Base-by-base conservation (phyloP, 2,329 filamentous ascomycete species). In the Apiospora aurea region DNA sequence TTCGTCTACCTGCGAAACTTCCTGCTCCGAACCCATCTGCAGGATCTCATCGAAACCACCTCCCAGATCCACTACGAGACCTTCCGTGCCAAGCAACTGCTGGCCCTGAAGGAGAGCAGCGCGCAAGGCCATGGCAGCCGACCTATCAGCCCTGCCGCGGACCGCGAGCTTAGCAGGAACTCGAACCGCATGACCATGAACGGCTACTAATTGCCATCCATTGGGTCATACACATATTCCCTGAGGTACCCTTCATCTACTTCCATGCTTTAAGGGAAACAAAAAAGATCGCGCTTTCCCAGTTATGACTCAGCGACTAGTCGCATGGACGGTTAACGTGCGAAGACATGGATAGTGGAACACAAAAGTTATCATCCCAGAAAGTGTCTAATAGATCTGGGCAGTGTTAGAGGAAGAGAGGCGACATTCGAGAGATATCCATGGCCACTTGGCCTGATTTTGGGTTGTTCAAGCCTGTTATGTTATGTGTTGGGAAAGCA, bases 41-140 rank as follows among this genome's bases (percentile, higher is more conserved):
- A 99, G 88, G 96, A 99, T 81, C 91, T 99, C 77, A 98, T 99
- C 84, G 96, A 99, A 87, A 99, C 96, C 44, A 99, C 96, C 67
- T 98, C 95, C 78, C 96, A 99, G 88, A 99, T 98, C 85, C 96
- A 99, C 89, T 99, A 99, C 89, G 96, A 99, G 89, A 97, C 95
- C 73, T 99, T 99, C 95, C 95, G 96, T 85, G 95, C 96, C 80
- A 99, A 99, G 92, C 96, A 99, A 86, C 88, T 99, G 80, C 87
- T 99, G 81, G 96, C 96, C 72, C 90, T 99, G 82, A 99, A 98
- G 91, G 96, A 99, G 88, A 97, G 93, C 89, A 97, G 94, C 81
- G 94, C 94, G 77, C 93, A 94, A 76, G 93, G 92, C 76, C 87
- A 91, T 78, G 90, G 92, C 76, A 96, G 94, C 87, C 90, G 96